Conservation (phyloP, 2,329 filamentous ascomycete genomes). For the Coleophoma crateriformis region DNA sequence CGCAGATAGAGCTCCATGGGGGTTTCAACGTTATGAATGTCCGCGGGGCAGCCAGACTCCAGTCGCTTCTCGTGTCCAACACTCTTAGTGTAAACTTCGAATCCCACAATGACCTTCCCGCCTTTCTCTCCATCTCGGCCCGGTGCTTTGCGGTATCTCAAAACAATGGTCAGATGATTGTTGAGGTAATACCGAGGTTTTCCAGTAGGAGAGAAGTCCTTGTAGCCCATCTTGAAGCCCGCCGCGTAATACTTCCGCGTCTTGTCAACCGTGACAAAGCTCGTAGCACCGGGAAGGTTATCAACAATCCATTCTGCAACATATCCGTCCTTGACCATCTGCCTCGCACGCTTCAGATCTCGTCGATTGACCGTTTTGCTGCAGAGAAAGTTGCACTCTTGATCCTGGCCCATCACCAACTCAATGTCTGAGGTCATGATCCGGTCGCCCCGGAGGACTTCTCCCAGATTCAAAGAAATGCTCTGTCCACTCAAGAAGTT, state of each 20-base stretch:
- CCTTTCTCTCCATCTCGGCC: slow-evolving; percentile 63
- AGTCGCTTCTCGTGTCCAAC: slow-evolving; percentile 57
- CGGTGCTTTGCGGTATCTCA: slow-evolving; percentile 69
- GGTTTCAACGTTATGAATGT: slow-evolving; percentile 56
- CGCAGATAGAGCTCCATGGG: slow-evolving; percentile 65
- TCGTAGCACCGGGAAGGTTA: slow-evolving; percentile 83
- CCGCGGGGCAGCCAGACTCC: slow-evolving; percentile 60
- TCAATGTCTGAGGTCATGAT: slow-evolving; percentile 83
- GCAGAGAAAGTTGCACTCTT: slow-evolving; percentile 69
- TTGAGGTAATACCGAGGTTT: slow-evolving; percentile 69
- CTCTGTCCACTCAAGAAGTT: slow-evolving; percentile 70
- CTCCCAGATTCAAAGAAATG: slow-evolving; percentile 77
- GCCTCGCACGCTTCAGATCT: slow-evolving; percentile 61
- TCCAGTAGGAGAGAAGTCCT: slow-evolving; percentile 56
- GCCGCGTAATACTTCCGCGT: slow-evolving; percentile 82
- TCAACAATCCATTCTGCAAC: slow-evolving; percentile 93
- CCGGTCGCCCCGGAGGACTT: slow-evolving; percentile 80
- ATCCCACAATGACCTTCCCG: slow-evolving; percentile 77
- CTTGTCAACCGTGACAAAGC: slow-evolving; percentile 82
- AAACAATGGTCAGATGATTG: slow-evolving; percentile 82
- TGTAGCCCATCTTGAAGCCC: slow-evolving; percentile 83
- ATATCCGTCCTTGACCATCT: slow-evolving; percentile 73
- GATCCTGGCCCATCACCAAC: slow-evolving; percentile 70
- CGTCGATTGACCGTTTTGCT: slow-evolving; percentile 57
- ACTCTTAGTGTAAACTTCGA: slow-evolving; percentile 87